These are phyloP conservation scores for Hymenoscyphus fraxineus DNA, from an alignment of 2,329 filamentous ascomycete genomes.

Conservation along the genomic window DNA sequence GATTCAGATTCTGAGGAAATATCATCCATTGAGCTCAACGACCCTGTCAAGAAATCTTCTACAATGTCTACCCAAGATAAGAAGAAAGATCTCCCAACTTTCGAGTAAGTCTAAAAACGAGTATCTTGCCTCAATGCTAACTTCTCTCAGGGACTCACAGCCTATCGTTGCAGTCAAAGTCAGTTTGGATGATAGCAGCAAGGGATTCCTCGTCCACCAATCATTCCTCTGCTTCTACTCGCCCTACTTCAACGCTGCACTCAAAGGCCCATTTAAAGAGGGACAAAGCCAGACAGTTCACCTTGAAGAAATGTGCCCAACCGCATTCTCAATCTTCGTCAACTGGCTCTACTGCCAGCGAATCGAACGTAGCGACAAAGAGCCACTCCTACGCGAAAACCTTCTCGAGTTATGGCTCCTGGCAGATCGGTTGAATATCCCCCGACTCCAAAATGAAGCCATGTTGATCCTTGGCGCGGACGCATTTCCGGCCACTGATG, in stretches of 20 bases:
- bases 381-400: no score
- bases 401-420: slow-evolving; percentile 3
- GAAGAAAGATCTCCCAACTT: neutral
- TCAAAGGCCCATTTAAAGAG: slow-evolving; percentile 2
- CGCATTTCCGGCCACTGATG: neutral
- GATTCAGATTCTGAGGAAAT: neutral
- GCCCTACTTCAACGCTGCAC: neutral
- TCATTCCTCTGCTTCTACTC: slow-evolving; percentile 8
- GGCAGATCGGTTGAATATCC: neutral
- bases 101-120: neutral
- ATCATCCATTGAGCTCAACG: neutral
- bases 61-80: neutral
- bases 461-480: neutral
- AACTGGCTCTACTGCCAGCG: slow-evolving; percentile 5
- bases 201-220: slow-evolving; percentile 2
- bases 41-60: neutral
- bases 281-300: neutral
- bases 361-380: neutral
- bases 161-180: neutral
- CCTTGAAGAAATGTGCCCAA: neutral
- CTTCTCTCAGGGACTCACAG: neutral
- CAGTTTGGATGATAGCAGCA: neutral
- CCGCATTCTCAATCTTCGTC: neutral
- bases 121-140: neutral
- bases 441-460: neutral